Percentiles rank a stretch among this genome's conserved stretches.
Evolutionary conservation across 2,329 filamentous ascomycete genomes (phyloP).

Genomic region (Fusarium goolgardi): DNA sequence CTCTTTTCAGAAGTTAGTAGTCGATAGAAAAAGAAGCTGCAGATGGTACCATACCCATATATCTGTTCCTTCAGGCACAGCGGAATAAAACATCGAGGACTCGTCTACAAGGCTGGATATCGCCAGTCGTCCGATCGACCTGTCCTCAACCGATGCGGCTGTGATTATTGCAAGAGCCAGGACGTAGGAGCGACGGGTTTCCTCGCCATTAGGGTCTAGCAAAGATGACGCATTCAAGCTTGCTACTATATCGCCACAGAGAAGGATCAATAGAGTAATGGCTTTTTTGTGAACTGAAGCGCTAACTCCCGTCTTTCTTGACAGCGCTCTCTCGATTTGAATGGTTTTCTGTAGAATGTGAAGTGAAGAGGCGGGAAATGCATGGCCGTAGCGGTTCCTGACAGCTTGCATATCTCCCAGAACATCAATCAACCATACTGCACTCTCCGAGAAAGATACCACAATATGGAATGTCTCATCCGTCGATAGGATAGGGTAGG

Average conservation of each 20-base stretch:
- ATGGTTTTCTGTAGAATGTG: slow-evolving; percentile 54
- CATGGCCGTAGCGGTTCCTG: slow-evolving; percentile 54
- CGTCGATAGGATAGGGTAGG: slow-evolving; percentile 54
- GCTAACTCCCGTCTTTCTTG: slow-evolving; percentile 26
- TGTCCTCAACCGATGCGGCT: slow-evolving; percentile 50
- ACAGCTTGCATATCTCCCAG: slow-evolving; percentile 57
- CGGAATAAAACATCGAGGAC: slow-evolving; percentile 52
- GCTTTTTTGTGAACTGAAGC: slow-evolving; percentile 52
- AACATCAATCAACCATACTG: slow-evolving; percentile 64
- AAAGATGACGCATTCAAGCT: slow-evolving; percentile 50
- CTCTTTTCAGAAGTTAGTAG: slow-evolving; percentile 47
- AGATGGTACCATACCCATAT: slow-evolving; percentile 54
- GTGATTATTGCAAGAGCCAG: slow-evolving; percentile 55
- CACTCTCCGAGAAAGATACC: slow-evolving; percentile 54
- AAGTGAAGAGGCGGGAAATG: slow-evolving; percentile 49
- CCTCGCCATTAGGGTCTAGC: slow-evolving; percentile 43
- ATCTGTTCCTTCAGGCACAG: slow-evolving; percentile 53
- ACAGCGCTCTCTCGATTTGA: slow-evolving; percentile 48
- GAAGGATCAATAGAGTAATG: slow-evolving; percentile 54
- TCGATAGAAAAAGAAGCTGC: background rate
- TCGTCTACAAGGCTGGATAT: slow-evolving; percentile 58
- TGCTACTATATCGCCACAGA: slow-evolving; percentile 57
- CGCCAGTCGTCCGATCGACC: slow-evolving; percentile 54
- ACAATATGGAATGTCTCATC: slow-evolving; percentile 49
- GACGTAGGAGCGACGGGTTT: slow-evolving; percentile 53